These are phyloP conservation scores for Saitozyma sp. DNA, from an alignment of 768 basidiomycete genomes.

Conservation along the genomic window DNA sequence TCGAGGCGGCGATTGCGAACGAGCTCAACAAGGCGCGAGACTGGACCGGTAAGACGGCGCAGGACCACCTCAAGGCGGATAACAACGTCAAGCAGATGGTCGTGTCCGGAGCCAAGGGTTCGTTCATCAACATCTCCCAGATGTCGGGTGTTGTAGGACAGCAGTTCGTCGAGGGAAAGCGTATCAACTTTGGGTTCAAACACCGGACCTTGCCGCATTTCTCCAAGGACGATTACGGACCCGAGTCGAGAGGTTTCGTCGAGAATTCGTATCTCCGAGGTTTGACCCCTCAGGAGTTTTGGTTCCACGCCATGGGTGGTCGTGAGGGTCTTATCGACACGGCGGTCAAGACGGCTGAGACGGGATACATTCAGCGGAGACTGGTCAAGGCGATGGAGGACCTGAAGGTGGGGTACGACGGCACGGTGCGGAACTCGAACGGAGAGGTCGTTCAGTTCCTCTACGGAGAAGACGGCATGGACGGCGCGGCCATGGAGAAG, in stretches of 20 bases:
- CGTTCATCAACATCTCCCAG: slow-evolving; percentile 96
- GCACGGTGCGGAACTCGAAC: slow-evolving; percentile 94
- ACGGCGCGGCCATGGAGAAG: slow-evolving; percentile 94
- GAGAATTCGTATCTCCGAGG: slow-evolving; percentile 98
- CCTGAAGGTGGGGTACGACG: slow-evolving; percentile 95
- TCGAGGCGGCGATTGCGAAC: slow-evolving; percentile 87
- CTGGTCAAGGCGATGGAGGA: slow-evolving; percentile 98
- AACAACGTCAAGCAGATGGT: slow-evolving; percentile 99
- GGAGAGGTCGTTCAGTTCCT: slow-evolving; percentile 95
- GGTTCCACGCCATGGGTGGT: slow-evolving; percentile 99
- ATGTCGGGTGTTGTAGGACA: slow-evolving; percentile 99
- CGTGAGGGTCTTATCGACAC: slow-evolving; percentile 99
- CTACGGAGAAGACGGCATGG: slow-evolving; percentile 99
- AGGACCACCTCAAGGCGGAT: slow-evolving; percentile 95
- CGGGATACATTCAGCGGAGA: slow-evolving; percentile 97
- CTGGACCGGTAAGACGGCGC: slow-evolving; percentile 90
- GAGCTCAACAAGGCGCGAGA: slow-evolving; percentile 95
- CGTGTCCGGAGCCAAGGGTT: slow-evolving; percentile 96
- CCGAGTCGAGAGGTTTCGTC: slow-evolving; percentile 96
- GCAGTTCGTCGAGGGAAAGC: slow-evolving; percentile 95
- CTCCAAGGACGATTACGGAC: slow-evolving; percentile 97
- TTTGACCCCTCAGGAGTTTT: slow-evolving; percentile 95
- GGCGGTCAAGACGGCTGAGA: slow-evolving; percentile 98
- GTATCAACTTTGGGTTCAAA: slow-evolving; percentile 96
- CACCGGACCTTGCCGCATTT: slow-evolving; percentile 97